Evolutionary conservation across 2,329 filamentous ascomycete species (phyloP).

Genomic region (Botrytis squamosa): DNA sequence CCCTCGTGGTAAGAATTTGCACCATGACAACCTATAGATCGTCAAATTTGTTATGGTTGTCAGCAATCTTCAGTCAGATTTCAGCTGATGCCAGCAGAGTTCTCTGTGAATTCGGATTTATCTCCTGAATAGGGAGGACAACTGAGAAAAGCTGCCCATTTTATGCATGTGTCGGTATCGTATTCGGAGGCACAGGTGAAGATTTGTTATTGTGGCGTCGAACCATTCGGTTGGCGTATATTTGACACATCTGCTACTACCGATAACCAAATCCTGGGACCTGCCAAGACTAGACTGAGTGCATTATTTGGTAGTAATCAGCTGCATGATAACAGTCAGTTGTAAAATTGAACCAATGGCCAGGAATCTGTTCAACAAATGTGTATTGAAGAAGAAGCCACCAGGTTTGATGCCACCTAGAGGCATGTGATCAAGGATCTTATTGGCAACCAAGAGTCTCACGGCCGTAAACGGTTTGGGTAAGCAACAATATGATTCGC

Average conservation of each 20-base stretch:
- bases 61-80: constrained; percentile 27
- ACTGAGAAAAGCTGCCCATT: background rate
- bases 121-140: background rate
- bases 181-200: background rate
- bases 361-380: background rate
- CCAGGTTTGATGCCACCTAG: background rate
- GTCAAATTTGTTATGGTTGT: background rate
- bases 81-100: constrained; percentile 28
- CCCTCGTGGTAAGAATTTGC: background rate
- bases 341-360: background rate
- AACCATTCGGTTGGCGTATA: background rate
- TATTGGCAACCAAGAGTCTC: background rate
- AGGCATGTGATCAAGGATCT: background rate
- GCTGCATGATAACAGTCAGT: background rate
- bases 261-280: background rate
- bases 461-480: background rate
- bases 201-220: background rate
- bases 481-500: background rate
- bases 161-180: background rate
- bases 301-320: background rate
- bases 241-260: background rate
- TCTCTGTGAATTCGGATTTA: background rate
- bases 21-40: background rate
- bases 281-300: background rate
- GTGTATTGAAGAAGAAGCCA: background rate